A percentile compares a stretch with the other conserved stretches of the same genome.
Conservation (phyloP, 768 basidiomycete species). For the Arthromyces matolae region DNA sequence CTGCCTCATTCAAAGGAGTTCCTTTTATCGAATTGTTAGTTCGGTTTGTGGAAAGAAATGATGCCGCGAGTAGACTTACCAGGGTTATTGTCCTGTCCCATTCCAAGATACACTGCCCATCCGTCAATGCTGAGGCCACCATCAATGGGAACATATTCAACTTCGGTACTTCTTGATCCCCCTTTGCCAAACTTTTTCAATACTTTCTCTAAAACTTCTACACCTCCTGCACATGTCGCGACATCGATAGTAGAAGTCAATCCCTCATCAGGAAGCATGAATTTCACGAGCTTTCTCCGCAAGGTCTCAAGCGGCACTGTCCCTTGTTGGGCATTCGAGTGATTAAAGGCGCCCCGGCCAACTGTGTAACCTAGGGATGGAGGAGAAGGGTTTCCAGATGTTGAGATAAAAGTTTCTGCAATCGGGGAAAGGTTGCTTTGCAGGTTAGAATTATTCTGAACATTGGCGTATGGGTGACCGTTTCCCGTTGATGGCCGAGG, state of each 20-base stretch:
- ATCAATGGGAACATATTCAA: slow-evolving; percentile 59
- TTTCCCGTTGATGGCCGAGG: slow-evolving; percentile 40
- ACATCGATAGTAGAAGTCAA: slow-evolving; percentile 77
- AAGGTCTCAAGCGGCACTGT: slow-evolving; percentile 70
- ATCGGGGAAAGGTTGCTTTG: slow-evolving; percentile 66
- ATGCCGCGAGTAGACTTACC: slow-evolving; percentile 37
- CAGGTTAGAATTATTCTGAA: slow-evolving; percentile 41
- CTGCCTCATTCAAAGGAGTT: slow-evolving; percentile 74
- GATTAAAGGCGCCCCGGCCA: slow-evolving; percentile 57
- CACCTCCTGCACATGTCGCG: slow-evolving; percentile 72
- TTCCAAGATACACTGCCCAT: slow-evolving; percentile 81
- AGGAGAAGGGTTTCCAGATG: slow-evolving; percentile 44
- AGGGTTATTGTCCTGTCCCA: slow-evolving; percentile 47
- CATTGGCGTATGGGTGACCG: slow-evolving; percentile 55
- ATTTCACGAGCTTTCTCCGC: slow-evolving; percentile 83
- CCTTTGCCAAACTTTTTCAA: slow-evolving; percentile 86
- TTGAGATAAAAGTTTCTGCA: slow-evolving; percentile 53
- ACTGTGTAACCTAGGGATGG: slow-evolving; percentile 49
- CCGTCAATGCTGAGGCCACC: slow-evolving; percentile 81
- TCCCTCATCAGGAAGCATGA: slow-evolving; percentile 79
- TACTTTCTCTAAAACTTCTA: slow-evolving; percentile 85
- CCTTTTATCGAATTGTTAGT: slow-evolving; percentile 35
- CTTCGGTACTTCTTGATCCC: slow-evolving; percentile 39
- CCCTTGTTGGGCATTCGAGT: slow-evolving; percentile 38
- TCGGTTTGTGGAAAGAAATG: background rate